These are phyloP conservation scores for Colletotrichum musicola DNA, from an alignment of 2,329 filamentous ascomycete genomes.

Conservation along the genomic window DNA sequence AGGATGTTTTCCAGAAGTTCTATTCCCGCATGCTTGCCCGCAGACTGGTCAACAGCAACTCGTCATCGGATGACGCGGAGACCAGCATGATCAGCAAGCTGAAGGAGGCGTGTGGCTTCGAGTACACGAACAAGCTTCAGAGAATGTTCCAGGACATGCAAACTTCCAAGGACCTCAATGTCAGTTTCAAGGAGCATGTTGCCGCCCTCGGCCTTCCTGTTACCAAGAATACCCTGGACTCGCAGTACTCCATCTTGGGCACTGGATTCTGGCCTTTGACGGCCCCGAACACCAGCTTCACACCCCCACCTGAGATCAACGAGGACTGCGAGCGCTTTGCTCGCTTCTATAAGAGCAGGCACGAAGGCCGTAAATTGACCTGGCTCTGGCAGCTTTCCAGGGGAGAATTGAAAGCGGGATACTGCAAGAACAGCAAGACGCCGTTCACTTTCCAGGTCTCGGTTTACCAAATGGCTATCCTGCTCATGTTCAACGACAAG, in stretches of 20 bases:
- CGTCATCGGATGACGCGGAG: constrained; percentile 96
- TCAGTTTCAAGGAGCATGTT: constrained; percentile 84
- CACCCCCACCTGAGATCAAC: constrained; percentile 85
- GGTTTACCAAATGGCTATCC: constrained; percentile 96
- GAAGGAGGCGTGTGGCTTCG: constrained; percentile 98
- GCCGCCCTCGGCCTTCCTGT: constrained; percentile 72
- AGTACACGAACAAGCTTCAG: constrained; percentile 99
- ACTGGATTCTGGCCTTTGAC: constrained; percentile 98
- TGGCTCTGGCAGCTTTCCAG: constrained; percentile 99
- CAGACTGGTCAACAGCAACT: constrained; percentile 93
- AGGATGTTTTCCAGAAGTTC: constrained; percentile 99
- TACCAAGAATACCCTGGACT: constrained; percentile 81
- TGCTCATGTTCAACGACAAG: constrained; percentile 93
- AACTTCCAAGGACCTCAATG: constrained; percentile 97
- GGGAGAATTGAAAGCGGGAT: constrained; percentile 94
- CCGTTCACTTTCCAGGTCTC: constrained; percentile 98
- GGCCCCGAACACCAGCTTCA: constrained; percentile 88
- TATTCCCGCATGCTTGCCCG: constrained; percentile 97
- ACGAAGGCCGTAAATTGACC: constrained; percentile 94
- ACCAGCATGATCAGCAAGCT: constrained; percentile 99
- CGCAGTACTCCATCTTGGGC: constrained; percentile 91
- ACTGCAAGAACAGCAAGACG: constrained; percentile 88
- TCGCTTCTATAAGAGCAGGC: constrained; percentile 95
- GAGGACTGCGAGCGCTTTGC: constrained; percentile 91
- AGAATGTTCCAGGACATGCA: constrained; percentile 99